Conservation (phyloP, 2,329 filamentous ascomycete genomes). For the Pezicula rhizophila region DNA sequence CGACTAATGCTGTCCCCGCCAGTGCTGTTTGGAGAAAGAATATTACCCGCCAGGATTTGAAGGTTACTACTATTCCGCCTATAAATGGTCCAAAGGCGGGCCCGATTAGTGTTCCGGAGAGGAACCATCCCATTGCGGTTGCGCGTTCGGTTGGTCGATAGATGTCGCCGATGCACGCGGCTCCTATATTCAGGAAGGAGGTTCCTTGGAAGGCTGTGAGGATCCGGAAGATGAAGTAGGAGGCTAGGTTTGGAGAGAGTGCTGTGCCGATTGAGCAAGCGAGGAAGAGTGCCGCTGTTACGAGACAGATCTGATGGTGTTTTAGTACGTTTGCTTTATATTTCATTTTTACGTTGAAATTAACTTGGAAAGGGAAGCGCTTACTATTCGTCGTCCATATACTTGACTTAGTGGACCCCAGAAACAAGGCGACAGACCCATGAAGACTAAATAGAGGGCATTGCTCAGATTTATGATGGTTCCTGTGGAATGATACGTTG, state of each 20-base stretch:
- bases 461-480: constrained; percentile 69
- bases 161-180: constrained; percentile 62
- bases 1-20: constrained; percentile 50
- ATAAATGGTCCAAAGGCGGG: constrained; percentile 66
- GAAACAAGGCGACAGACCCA: constrained; percentile 64
- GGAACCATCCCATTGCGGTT: constrained; percentile 68
- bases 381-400: constrained; percentile 51
- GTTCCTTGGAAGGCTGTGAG: constrained; percentile 72
- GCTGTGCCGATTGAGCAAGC: constrained; percentile 67
- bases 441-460: constrained; percentile 68
- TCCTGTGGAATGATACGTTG: constrained; percentile 57
- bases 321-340: constrained; percentile 1
- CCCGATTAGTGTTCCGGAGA: constrained; percentile 65
- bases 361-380: constrained; percentile 19
- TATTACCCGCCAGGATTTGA: constrained; percentile 64
- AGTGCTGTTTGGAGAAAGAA: constrained; percentile 73
- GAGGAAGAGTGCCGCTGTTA: constrained; percentile 58
- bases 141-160: constrained; percentile 63
- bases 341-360: neutral
- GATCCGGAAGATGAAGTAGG: constrained; percentile 70
- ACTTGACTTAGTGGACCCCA: constrained; percentile 69
- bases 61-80: constrained; percentile 72
- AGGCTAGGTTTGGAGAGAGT: constrained; percentile 61
- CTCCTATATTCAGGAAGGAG: constrained; percentile 66
- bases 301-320: constrained; percentile 45